Evolutionary conservation across 2,329 filamentous ascomycete species (phyloP).

Genomic region (Lecanosticta acicola): DNA sequence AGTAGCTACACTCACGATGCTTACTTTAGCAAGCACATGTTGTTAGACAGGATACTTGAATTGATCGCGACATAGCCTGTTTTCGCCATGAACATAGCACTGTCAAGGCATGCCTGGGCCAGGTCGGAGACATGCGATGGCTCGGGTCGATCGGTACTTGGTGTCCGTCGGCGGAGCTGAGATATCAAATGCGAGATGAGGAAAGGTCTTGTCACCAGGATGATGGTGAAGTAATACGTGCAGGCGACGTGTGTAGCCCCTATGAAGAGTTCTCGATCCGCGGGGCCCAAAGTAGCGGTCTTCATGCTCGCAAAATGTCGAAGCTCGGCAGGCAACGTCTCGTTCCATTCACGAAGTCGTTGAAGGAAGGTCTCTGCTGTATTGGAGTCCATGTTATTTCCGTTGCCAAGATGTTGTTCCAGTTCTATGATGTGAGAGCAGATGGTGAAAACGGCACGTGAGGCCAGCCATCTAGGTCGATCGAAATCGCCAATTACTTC

Average conservation of each 20-base stretch:
- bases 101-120: conserved; percentile 51
- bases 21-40: conserved; percentile 57
- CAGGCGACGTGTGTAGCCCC: conserved; percentile 49
- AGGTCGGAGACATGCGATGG: conserved; percentile 32
- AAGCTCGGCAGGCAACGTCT: conserved; percentile 16
- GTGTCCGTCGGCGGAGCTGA: conserved; percentile 21
- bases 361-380: conserved; percentile 17
- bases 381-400: conserved; percentile 10
- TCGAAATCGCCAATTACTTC: conserved; percentile 9
- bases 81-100: conserved; percentile 51
- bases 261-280: conserved; percentile 19
- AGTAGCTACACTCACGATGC: conserved; percentile 16
- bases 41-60: conserved; percentile 41
- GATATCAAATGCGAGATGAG: conserved; percentile 48
- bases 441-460: conserved; percentile 13
- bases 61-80: conserved; percentile 43
- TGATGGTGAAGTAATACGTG: conserved; percentile 55
- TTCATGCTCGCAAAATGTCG: conserved; percentile 21
- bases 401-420: conserved; percentile 18
- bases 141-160: conserved; percentile 5
- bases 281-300: conserved; percentile 13
- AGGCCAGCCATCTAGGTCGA: conserved; percentile 14
- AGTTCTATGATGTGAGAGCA: conserved; percentile 21
- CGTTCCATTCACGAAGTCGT: conserved; percentile 19
- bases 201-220: conserved; percentile 52